Conservation (phyloP, 176 grass and related monocot genomes). For the Aegilops sharonensis region DNA sequence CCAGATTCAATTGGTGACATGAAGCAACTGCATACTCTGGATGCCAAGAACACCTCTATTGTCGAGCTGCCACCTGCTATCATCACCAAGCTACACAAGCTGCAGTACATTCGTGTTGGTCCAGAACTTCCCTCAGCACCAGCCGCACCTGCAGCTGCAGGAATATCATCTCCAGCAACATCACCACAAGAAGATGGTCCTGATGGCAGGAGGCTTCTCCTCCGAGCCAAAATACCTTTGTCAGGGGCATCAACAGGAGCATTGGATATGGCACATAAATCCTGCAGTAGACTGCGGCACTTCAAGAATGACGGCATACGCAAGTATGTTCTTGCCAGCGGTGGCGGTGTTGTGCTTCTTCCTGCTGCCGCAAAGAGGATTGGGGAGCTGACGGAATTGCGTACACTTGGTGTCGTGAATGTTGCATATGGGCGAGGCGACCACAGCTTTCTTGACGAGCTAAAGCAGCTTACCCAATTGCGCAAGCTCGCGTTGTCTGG, state of each 20-base stretch:
- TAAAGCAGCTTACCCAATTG: background rate
- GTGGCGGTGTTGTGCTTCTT: background rate
- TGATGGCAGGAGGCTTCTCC: background rate
- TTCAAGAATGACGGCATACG: background rate
- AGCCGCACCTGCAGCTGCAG: fast-evolving
- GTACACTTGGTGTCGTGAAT: background rate
- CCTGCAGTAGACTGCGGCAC: background rate
- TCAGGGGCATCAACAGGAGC: background rate
- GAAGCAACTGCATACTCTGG: background rate
- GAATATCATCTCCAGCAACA: background rate
- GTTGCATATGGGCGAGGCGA: background rate
- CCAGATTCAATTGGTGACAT: background rate
- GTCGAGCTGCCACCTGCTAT: background rate
- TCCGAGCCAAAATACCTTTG: background rate
- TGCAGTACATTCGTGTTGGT: background rate
- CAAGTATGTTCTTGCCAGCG: background rate
- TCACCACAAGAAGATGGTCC: background rate
- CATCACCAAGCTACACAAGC: background rate
- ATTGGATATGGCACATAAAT: background rate
- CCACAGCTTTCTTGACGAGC: background rate
- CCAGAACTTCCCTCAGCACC: background rate
- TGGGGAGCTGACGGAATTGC: background rate
- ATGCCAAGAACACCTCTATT: background rate
- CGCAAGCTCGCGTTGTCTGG: background rate
- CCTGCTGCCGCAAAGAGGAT: background rate